A percentile compares a stretch with the other conserved stretches of the same genome.
Evolutionary conservation across 1,139 yeast species (phyloP).

Genomic region (Suhomyces anneliseae): DNA sequence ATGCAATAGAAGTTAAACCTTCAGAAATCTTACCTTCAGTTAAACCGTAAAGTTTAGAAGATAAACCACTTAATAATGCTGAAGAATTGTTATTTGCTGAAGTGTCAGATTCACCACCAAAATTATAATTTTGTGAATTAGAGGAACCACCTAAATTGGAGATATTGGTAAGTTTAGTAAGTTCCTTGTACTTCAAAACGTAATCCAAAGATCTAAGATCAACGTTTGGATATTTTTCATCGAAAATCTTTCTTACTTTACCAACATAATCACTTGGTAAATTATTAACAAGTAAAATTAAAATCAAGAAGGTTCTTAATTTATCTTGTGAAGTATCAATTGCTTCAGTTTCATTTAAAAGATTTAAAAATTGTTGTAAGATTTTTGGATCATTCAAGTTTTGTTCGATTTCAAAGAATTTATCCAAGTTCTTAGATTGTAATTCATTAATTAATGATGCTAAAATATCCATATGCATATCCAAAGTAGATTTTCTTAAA

Average conservation of each 20-base stretch:
- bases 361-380: constrained; percentile 58
- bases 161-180: constrained; percentile 64
- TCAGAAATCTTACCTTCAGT: constrained; percentile 80
- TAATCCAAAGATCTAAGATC: constrained; percentile 68
- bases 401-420: constrained; percentile 92
- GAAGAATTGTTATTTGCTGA: constrained; percentile 35
- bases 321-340: constrained; percentile 71
- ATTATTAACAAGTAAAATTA: constrained; percentile 53
- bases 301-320: constrained; percentile 80
- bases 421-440: constrained; percentile 82
- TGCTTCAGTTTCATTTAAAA: constrained; percentile 42
- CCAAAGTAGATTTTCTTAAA: constrained; percentile 82
- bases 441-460: constrained; percentile 80
- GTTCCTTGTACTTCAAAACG: constrained; percentile 77
- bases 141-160: constrained; percentile 29
- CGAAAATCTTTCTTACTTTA: constrained; percentile 65
- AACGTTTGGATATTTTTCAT: constrained; percentile 52
- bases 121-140: constrained; percentile 17
- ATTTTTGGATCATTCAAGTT: constrained; percentile 61
- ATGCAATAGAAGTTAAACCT: constrained; percentile 82
- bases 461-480: constrained; percentile 95
- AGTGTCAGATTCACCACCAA: constrained; percentile 15
- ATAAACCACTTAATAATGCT: constrained; percentile 74
- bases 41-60: constrained; percentile 74
- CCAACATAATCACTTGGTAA: constrained; percentile 61